A percentile compares a stretch with the other conserved stretches of the same genome.
Conservation (phyloP, 805 yeast genomes). For the Wickerhamiella nectarea region DNA sequence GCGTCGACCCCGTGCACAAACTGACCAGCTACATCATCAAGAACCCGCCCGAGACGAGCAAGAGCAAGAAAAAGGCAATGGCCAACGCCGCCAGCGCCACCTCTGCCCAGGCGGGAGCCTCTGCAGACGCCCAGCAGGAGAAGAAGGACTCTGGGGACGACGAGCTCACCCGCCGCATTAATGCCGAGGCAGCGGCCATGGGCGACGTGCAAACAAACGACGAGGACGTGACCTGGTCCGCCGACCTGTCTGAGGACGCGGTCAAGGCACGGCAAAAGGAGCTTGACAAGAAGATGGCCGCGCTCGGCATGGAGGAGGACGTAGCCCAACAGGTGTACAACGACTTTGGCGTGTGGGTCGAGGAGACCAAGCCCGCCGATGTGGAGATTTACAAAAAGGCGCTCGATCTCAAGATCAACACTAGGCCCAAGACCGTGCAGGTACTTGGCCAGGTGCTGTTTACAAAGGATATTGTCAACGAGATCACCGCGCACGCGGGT, state of each 20-base stretch:
- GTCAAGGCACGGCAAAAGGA: conserved; percentile 82
- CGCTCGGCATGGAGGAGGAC: conserved; percentile 26
- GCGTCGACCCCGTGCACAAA: conserved; percentile 74
- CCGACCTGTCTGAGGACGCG: conserved; percentile 93
- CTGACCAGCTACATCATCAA: conserved; percentile 75
- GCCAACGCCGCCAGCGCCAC: conserved; percentile 49
- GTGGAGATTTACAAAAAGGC: conserved; percentile 89
- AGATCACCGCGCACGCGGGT: conserved; percentile 68
- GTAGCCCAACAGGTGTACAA: conserved; percentile 41
- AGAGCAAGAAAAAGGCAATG: conserved; percentile 54
- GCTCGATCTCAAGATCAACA: conserved; percentile 56
- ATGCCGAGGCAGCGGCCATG: conserved; percentile 67
- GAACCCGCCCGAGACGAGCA: conserved; percentile 52
- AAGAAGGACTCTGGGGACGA: conserved; percentile 46
- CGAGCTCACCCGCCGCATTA: conserved; percentile 61
- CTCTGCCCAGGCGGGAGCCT: conserved; percentile 21
- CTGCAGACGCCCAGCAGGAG: conserved; percentile 24
- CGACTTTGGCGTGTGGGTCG: conserved; percentile 82
- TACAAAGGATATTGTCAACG: conserved; percentile 50
- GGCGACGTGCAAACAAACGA: conserved; percentile 34
- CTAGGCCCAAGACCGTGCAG: conserved; percentile 66
- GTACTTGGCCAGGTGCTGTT: conserved; percentile 87
- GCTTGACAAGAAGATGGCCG: conserved; percentile 41
- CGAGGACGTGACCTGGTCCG: conserved; percentile 90
- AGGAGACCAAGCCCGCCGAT: conserved; percentile 59